phyloP scores from a whole-genome alignment of 306 rosid species.

The Mucuna pruriens region DNA sequence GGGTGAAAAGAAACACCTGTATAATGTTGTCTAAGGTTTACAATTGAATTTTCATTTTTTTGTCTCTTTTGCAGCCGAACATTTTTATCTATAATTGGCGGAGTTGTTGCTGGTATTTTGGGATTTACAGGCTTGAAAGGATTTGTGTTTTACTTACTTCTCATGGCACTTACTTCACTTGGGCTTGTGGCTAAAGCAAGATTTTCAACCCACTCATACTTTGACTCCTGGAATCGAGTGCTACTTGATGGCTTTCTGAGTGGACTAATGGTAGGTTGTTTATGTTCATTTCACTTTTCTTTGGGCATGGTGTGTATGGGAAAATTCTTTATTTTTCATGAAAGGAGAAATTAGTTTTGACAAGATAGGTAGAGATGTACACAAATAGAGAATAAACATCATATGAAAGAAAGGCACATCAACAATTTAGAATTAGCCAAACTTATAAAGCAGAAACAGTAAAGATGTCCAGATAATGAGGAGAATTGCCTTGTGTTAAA shows the following conservation, averaged over 20 bases:
- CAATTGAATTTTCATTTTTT: slow-evolving; percentile 6
- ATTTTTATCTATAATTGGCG: slow-evolving; percentile 90
- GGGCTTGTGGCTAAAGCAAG: slow-evolving; percentile 71
- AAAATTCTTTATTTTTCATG: slow-evolving; percentile 1
- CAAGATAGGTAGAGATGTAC: background rate
- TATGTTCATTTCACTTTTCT: slow-evolving; percentile 36
- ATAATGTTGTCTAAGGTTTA: slow-evolving; percentile 19
- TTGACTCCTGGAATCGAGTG: slow-evolving; percentile 73
- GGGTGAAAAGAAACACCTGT: background rate
- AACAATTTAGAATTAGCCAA: background rate
- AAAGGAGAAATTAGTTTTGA: slow-evolving; percentile 14
- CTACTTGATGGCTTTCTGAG: slow-evolving; percentile 74
- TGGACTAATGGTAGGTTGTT: slow-evolving; percentile 71
- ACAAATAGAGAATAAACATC: slow-evolving; percentile 6
- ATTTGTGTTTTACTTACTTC: slow-evolving; percentile 74
- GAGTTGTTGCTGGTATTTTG: slow-evolving; percentile 93
- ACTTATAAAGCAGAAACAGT: background rate
- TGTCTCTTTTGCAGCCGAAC: slow-evolving; percentile 79
- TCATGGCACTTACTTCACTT: slow-evolving; percentile 77
- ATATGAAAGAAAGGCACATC: background rate
- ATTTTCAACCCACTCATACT: slow-evolving; percentile 70
- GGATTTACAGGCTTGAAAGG: slow-evolving; percentile 88
- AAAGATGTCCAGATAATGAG: background rate
- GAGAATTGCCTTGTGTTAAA: background rate
- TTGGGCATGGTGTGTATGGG: slow-evolving; percentile 8